These are phyloP conservation scores for Zygnema cylindricum DNA, from an alignment of 139 green algal species.

Conservation along the genomic window DNA sequence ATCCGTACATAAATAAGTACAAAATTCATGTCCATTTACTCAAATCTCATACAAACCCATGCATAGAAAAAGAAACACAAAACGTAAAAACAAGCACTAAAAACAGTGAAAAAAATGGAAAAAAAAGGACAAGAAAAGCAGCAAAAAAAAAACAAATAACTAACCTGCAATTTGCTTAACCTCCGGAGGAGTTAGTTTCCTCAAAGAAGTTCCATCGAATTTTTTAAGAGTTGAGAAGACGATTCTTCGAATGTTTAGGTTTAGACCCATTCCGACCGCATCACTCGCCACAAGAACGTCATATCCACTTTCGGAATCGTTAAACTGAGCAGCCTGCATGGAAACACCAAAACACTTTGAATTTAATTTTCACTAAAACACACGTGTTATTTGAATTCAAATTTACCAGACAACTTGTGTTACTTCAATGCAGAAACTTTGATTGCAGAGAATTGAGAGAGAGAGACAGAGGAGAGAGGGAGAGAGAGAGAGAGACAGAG, in stretches of 20 bases:
- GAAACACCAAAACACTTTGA: no score
- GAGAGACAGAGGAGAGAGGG: no score
- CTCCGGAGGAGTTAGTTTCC: constrained; percentile 58
- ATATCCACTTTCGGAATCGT: constrained; percentile 76
- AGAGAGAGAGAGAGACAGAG: no score
- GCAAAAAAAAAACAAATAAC: neutral
- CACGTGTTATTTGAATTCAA: no score
- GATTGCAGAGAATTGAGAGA: no score
- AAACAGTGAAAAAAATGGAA: neutral
- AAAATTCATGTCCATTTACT: no score
- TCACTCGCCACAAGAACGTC: constrained; percentile 89
- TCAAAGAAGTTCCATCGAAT: constrained; percentile 70
- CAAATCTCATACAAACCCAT: no score
- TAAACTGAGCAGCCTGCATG: constrained; percentile 86
- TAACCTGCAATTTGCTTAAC: constrained; percentile 65
- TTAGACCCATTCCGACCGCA: constrained; percentile 96
- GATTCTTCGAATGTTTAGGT: constrained; percentile 92
- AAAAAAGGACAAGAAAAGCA: neutral
- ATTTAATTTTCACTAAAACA: no score
- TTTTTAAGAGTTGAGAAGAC: constrained; percentile 87
- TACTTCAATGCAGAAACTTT: no score
- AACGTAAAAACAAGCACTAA: neutral
- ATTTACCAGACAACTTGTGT: no score
- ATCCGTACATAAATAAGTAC: no score
- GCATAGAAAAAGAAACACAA: neutral